Evolutionary conservation across 805 yeast genomes (phyloP), one percentile per base, ranked within the genome.

Genomic region (Hanseniaspora singularis): DNA sequence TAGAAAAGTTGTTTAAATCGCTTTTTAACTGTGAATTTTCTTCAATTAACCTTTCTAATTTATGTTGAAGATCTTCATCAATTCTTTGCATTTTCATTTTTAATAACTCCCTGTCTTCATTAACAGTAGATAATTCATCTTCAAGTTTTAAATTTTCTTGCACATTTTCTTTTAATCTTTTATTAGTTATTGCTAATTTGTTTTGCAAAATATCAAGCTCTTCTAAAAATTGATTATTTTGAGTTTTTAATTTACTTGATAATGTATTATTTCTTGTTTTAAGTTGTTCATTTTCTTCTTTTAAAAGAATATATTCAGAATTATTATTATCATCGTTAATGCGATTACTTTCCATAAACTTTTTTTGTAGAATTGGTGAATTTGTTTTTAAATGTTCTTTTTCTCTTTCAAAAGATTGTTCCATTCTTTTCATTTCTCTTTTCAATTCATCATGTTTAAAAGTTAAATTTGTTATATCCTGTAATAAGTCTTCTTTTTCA

Each of bases 1-100:
- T 62, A 51, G 53, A 57, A 59, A 51, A 57, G 57, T 43, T 55
- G 50, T 26, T 34, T 15, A 49, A 57, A 42, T 55, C 69, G 60
- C 33, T 55, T 53, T 54, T 63, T 55, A 50, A 54, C 53, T 50
- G 44, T 9, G 45, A 16, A 20, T 53, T 33, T 22, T 49, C 68
- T 64, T 52, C 53, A 19, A 48, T 41, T 16, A 40, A 16, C 3
- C 24, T 23, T 8, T 34, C 34, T 22, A 38, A 19, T 10, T 41
- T 47, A 14, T 33, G 26, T 4, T 46, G 20, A 1, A 20, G n/a
- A 20, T 34, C 20, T 11, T 30, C 54, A 41, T 14, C 51, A 33
- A 33, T 38, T 14, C 38, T 50, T 51, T 31, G 55, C 53, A 34
- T 38, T 33, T 28, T 50, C 43, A 28, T 36, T n/a, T 12, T 43